Evolutionary conservation across 345 rosid genomes (phyloP).

Genomic region (Gossypium sturtianum): DNA sequence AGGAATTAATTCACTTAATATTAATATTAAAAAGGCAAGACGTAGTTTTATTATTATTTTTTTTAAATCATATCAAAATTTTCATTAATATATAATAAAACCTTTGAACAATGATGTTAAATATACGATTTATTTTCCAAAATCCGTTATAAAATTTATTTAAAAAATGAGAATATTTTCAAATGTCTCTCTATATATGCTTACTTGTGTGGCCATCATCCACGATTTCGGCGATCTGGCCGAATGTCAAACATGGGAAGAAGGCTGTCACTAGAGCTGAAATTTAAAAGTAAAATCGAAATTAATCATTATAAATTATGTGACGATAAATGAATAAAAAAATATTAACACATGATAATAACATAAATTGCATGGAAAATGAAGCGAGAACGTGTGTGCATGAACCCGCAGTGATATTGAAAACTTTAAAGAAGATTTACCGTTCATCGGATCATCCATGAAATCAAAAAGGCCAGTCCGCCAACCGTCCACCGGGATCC

Average conservation of each 20-base stretch:
- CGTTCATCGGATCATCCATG: conserved; percentile 60
- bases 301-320: not conserved
- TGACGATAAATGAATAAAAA: no score
- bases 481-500: conserved; percentile 38
- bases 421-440: conserved; percentile 19
- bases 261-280: conserved; percentile 49
- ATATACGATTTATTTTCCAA: no score
- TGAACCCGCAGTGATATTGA: no score
- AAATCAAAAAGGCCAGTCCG: conserved; percentile 50
- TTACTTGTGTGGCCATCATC: conserved; percentile 53
- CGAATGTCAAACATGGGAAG: conserved; percentile 48
- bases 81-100: not conserved
- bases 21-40: no score
- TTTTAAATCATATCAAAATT: not conserved
- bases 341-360: no score
- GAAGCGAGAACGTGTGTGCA: no score
- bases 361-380: no score
- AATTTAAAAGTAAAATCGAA: not conserved
- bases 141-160: no score
- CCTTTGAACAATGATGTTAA: no score
- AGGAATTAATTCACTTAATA: no score
- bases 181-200: conserved; percentile 3
- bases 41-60: rapidly evolving
- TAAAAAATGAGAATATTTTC: no score
- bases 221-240: conserved; percentile 59